phyloP scores from a whole-genome alignment of 805 yeast species.

The Isabelozyma heimii region DNA sequence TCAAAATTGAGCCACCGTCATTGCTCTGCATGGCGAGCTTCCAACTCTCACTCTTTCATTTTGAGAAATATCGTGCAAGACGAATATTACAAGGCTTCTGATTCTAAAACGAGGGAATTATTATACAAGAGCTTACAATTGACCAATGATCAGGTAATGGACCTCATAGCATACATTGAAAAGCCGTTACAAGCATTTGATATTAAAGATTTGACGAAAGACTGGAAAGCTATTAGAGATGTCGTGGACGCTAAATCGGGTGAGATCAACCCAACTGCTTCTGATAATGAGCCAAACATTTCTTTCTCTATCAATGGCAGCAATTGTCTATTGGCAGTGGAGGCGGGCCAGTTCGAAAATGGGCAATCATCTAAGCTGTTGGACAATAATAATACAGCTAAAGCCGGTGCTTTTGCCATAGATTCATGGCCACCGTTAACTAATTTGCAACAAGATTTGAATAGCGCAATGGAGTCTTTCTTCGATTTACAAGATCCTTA shows the following conservation, averaged over 20 bases:
- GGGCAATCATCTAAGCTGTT: background rate
- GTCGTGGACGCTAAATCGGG: background rate
- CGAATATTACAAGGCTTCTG: conserved; percentile 6
- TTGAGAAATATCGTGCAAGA: conserved; percentile 7
- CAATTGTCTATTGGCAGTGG: background rate
- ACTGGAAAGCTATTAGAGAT: background rate
- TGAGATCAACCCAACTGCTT: background rate
- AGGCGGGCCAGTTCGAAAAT: background rate
- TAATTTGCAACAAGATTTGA: background rate
- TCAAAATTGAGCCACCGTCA: conserved; percentile 12
- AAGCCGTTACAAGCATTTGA: background rate
- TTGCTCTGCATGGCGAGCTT: conserved; percentile 17
- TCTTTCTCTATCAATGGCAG: background rate
- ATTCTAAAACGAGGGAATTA: background rate
- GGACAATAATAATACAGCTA: background rate
- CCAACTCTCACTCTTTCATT: conserved; percentile 11
- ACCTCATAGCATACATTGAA: conserved; percentile 1
- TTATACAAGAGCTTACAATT: background rate
- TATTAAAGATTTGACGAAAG: background rate
- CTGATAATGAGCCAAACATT: background rate
- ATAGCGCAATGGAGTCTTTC: conserved; percentile 6
- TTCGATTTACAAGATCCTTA: conserved; percentile 9
- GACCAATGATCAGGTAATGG: conserved; percentile 4
- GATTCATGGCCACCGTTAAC: background rate
- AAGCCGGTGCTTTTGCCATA: background rate